phyloP scores from a whole-genome alignment of 257 asterid genomes.

The Solanum ahanhuiri region DNA sequence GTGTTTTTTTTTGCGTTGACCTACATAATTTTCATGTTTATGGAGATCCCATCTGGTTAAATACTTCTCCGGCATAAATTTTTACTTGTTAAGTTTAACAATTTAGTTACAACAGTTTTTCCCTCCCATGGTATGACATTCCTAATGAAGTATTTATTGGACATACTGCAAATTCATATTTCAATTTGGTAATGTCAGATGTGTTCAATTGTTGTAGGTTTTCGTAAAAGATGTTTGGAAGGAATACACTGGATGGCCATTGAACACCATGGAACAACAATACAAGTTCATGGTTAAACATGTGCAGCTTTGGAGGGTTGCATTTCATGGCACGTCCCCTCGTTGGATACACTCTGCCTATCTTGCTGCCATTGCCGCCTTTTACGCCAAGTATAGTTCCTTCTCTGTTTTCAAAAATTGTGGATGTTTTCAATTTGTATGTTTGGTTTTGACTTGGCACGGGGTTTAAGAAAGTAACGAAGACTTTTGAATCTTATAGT shows the following conservation, averaged over 20 bases:
- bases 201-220: constrained; percentile 26
- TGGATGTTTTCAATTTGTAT: neutral
- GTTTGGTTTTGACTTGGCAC: neutral
- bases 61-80: neutral
- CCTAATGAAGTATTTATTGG: neutral
- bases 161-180: neutral
- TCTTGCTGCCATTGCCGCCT: constrained; percentile 95
- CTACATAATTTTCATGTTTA: neutral
- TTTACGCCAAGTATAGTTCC: constrained; percentile 68
- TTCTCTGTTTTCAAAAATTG: neutral
- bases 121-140: neutral
- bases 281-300: constrained; percentile 97
- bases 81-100: neutral
- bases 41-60: neutral
- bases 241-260: constrained; percentile 94
- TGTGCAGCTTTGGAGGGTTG: constrained; percentile 87
- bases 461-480: neutral
- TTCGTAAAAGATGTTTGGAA: constrained; percentile 94
- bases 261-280: constrained; percentile 86
- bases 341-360: constrained; percentile 81
- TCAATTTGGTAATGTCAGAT: neutral
- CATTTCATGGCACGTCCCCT: constrained; percentile 93
- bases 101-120: neutral
- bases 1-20: neutral
- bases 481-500: neutral